Percentiles rank a stretch among this genome's conserved stretches.
Evolutionary conservation across 768 basidiomycete genomes (phyloP).

Genomic region (Mycena rosella): DNA sequence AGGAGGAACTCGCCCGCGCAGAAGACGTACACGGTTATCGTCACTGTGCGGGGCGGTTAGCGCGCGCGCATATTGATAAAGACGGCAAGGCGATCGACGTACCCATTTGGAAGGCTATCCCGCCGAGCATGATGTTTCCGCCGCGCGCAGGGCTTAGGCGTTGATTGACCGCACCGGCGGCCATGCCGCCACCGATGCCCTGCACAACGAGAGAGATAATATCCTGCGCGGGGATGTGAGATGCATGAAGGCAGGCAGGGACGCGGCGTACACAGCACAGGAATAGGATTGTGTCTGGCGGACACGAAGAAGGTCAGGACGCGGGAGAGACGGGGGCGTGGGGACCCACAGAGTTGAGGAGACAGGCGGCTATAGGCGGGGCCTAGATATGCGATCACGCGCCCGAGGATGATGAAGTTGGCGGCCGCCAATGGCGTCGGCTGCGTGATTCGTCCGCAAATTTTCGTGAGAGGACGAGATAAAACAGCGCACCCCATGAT

Average conservation of each 20-base stretch:
- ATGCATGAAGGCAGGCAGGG: not conserved
- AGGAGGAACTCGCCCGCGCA: slow-evolving; percentile 58
- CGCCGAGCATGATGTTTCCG: slow-evolving; percentile 32
- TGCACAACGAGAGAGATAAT: slow-evolving; percentile 73
- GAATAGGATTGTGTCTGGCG: slow-evolving; percentile 55
- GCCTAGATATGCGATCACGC: slow-evolving; percentile 59
- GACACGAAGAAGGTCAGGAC: not conserved
- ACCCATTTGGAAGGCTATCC: slow-evolving; percentile 35
- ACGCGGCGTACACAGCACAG: slow-evolving; percentile 47
- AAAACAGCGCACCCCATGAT: too few species aligned
- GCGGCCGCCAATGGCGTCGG: slow-evolving; percentile 37
- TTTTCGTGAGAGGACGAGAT: too few species aligned
- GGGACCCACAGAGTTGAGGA: slow-evolving; percentile 53
- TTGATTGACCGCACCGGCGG: slow-evolving; percentile 50
- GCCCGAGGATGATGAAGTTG: slow-evolving; percentile 66
- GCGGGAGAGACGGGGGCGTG: too few species aligned
- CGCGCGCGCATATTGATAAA: too few species aligned
- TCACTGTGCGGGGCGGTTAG: slow-evolving; percentile 39
- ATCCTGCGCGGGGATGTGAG: slow-evolving; percentile 49
- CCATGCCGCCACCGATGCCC: slow-evolving; percentile 72
- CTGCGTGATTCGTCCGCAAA: too few species aligned
- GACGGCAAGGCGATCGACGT: not conserved
- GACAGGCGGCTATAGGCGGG: slow-evolving; percentile 62
- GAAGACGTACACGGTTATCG: slow-evolving; percentile 25
- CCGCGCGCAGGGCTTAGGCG: slow-evolving; percentile 21